Conservation (phyloP, 164 flowering plant genomes). For the Akebia trifoliata region DNA sequence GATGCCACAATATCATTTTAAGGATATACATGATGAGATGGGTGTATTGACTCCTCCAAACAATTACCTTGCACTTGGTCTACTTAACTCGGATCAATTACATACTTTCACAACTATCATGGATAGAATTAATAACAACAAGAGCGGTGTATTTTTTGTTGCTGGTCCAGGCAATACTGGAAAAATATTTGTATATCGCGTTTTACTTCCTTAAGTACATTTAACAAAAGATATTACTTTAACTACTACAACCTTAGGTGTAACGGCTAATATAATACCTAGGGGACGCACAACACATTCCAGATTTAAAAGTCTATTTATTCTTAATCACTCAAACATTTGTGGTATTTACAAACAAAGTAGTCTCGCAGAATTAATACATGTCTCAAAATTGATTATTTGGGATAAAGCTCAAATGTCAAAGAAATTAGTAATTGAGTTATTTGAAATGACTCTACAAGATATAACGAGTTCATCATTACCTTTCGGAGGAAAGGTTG, state of each 20-base stretch:
- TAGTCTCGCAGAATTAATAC: background rate
- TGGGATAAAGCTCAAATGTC: slow-evolving; percentile 19
- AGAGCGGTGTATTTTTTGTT: background rate
- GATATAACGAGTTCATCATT: background rate
- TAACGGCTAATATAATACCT: background rate
- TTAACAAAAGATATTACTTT: background rate
- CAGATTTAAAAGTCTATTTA: background rate
- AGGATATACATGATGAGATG: no score
- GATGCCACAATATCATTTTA: no score
- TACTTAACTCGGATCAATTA: background rate
- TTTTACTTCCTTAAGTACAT: background rate
- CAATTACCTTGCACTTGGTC: no score
- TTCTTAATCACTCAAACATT: no score
- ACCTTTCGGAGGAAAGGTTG: slow-evolving; percentile 15
- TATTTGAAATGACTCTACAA: slow-evolving; percentile 8
- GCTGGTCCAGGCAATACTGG: slow-evolving; percentile 2
- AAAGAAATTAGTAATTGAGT: background rate
- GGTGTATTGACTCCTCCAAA: no score
- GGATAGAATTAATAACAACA: background rate
- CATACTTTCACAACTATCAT: background rate
- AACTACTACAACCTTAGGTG: background rate
- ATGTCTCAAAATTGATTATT: background rate
- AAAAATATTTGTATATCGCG: background rate
- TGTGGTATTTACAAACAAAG: background rate
- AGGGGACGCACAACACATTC: background rate